Base-by-base conservation (phyloP, 129 eudicot genomes). In the Arctium minus region DNA sequence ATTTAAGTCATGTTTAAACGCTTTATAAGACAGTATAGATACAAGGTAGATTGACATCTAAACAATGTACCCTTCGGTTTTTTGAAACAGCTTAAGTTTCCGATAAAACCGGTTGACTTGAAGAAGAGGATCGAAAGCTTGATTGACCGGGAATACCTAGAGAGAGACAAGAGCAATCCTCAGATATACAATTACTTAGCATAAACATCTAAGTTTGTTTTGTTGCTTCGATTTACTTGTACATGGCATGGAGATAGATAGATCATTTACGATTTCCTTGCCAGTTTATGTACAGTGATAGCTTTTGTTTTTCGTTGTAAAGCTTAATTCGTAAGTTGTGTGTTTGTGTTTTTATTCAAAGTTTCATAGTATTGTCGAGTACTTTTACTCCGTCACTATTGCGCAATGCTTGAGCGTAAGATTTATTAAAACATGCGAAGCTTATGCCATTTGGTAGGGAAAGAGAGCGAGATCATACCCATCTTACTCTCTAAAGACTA, bases 61-160 rank as follows among this genome's bases (percentile, higher is more conserved):
- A 5, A 56, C 1, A 56, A 56, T 3, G 12, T 1, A 44, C 8
- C 50, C 50, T 44, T 8, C 12, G 50, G 12, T 10, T 78, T 77
- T 12, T 22, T 83, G 86, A 74, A 72, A 81, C 99, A 96, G 99
- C 97, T 96, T 8, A 93, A 96, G 81, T 96, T 96, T 87, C 99
- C 99, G 2, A 90, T 96, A 85, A 96, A 96, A 80, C 97, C 99
- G n/a, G 94, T 92, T 32, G 99, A 96, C 85, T 87, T 96, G 92
- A 96, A 96, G 97, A 96, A 96, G 85, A 90, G 99, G 91, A 96
- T 96, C 36, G 99, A 93, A 82, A 96, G 99, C 76, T 87, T 96
- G n/a, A 96, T 93, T 38, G 99, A 96, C 73, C 75, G 99, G 78
- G 99, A 96, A 86, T 96, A 96, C 77, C 83, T 96, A 81, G 97